phyloP scores from a whole-genome alignment of 2,329 filamentous ascomycete genomes.

The Nigrospora osmanthi region DNA sequence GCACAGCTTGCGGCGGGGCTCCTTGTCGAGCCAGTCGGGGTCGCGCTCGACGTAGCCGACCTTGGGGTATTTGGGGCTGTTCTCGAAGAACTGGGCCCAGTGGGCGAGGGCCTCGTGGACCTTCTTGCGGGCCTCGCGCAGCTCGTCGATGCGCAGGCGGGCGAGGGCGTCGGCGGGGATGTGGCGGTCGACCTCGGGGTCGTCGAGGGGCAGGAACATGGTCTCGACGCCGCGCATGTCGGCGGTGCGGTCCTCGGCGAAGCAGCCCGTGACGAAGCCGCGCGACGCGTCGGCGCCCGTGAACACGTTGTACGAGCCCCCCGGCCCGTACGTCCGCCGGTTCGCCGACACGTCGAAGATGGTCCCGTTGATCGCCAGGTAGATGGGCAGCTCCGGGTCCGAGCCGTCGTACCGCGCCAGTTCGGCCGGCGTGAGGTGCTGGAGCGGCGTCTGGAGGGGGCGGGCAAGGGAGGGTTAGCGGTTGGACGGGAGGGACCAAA shows the following conservation, averaged over 20 bases:
- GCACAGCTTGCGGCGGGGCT: slow-evolving; percentile 60
- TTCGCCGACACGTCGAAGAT: slow-evolving; percentile 77
- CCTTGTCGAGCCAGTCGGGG: slow-evolving; percentile 52
- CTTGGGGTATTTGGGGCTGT: slow-evolving; percentile 71
- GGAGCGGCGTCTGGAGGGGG: slow-evolving; percentile 44
- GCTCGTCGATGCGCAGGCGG: slow-evolving; percentile 56
- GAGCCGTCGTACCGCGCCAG: slow-evolving; percentile 71
- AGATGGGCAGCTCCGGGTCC: slow-evolving; percentile 69
- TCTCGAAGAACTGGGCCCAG: slow-evolving; percentile 79
- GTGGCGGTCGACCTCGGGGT: slow-evolving; percentile 56
- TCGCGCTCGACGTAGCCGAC: slow-evolving; percentile 67
- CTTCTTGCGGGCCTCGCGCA: slow-evolving; percentile 53
- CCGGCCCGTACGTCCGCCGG: slow-evolving; percentile 67
- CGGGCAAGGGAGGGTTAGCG: neutral
- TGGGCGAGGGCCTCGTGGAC: slow-evolving; percentile 63
- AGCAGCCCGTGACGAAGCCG: slow-evolving; percentile 89
- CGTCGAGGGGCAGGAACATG: slow-evolving; percentile 66
- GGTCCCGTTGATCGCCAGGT: slow-evolving; percentile 81
- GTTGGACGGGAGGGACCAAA: neutral
- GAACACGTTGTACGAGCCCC: slow-evolving; percentile 82
- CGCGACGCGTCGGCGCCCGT: slow-evolving; percentile 79
- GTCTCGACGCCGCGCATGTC: slow-evolving; percentile 83
- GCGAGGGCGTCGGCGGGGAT: slow-evolving; percentile 41
- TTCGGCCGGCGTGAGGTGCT: slow-evolving; percentile 67
- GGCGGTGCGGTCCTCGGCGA: slow-evolving; percentile 72